Percentiles rank a stretch among this genome's conserved stretches.
Evolutionary conservation across 2,329 filamentous ascomycete genomes (phyloP).

Genomic region (Thyridium curvatum): DNA sequence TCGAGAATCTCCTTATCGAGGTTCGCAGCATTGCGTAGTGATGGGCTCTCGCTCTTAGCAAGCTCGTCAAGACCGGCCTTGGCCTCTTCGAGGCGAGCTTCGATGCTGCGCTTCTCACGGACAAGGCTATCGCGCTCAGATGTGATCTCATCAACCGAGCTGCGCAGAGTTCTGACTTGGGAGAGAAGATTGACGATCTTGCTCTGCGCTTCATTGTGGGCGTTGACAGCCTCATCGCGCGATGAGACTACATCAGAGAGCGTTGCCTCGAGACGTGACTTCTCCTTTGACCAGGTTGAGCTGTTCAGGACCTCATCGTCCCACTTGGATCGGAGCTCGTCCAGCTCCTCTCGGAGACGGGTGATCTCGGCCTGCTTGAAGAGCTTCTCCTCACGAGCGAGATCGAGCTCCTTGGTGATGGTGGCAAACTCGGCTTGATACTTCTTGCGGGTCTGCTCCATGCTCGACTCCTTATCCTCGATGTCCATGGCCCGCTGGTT

Average conservation of each 20-base stretch:
- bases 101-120: slow-evolving; percentile 85
- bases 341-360: slow-evolving; percentile 88
- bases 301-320: slow-evolving; percentile 97
- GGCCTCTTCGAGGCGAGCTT: slow-evolving; percentile 79
- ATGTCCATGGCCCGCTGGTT: slow-evolving; percentile 93
- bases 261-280: slow-evolving; percentile 82
- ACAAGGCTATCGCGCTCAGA: slow-evolving; percentile 78
- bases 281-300: slow-evolving; percentile 98
- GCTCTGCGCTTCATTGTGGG: slow-evolving; percentile 90
- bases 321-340: slow-evolving; percentile 93
- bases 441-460: slow-evolving; percentile 97
- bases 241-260: slow-evolving; percentile 83
- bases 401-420: slow-evolving; percentile 84
- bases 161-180: slow-evolving; percentile 79
- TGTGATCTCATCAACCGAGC: slow-evolving; percentile 77
- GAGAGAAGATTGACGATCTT: slow-evolving; percentile 88
- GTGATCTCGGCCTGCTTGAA: slow-evolving; percentile 84
- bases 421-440: slow-evolving; percentile 91
- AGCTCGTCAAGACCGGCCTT: slow-evolving; percentile 85
- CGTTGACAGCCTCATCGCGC: slow-evolving; percentile 86
- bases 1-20: slow-evolving; percentile 87
- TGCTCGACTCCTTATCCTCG: slow-evolving; percentile 90
- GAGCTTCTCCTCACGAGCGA: slow-evolving; percentile 82
- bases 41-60: slow-evolving; percentile 75
- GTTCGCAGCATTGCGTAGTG: slow-evolving; percentile 81